These are phyloP conservation scores for Torrubiella hemipterigena DNA, from an alignment of 2,329 filamentous ascomycete species.

Conservation along the genomic window DNA sequence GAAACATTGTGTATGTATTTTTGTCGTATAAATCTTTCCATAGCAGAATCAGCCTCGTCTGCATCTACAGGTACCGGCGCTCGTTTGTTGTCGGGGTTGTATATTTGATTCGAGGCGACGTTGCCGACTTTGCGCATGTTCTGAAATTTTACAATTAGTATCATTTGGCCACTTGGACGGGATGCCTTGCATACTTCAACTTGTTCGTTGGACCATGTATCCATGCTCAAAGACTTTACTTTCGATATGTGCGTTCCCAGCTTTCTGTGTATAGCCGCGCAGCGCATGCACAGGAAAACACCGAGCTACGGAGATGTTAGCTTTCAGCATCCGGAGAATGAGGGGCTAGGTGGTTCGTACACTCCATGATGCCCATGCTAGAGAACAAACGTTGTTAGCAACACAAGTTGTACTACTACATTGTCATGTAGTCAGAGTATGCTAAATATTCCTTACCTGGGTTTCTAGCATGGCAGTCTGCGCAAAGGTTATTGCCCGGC, in stretches of 20 bases:
- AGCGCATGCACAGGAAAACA: slow-evolving; percentile 95
- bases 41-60: slow-evolving; percentile 85
- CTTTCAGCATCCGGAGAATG: slow-evolving; percentile 2
- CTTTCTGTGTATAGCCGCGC: slow-evolving; percentile 89
- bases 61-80: slow-evolving; percentile 79
- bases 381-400: slow-evolving; percentile 16
- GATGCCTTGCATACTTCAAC: slow-evolving; percentile 76
- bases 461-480: slow-evolving; percentile 84
- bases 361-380: slow-evolving; percentile 95
- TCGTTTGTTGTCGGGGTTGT: slow-evolving; percentile 75
- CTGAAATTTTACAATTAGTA: no score
- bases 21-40: slow-evolving; percentile 89
- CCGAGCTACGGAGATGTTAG: slow-evolving; percentile 51
- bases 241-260: slow-evolving; percentile 96
- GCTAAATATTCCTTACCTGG: slow-evolving; percentile 52
- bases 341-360: slow-evolving; percentile 40
- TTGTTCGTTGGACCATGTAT: slow-evolving; percentile 91
- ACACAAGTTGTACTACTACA: not conserved
- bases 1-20: slow-evolving; percentile 65
- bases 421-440: slow-evolving; percentile 6
- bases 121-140: slow-evolving; percentile 95
- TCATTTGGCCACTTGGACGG: no score
- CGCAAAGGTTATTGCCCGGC: slow-evolving; percentile 84
- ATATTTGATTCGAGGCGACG: slow-evolving; percentile 69
- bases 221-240: slow-evolving; percentile 97